These are phyloP conservation scores for Suhomyces tanzawaensis DNA, from an alignment of 805 yeast species.

Conservation along the genomic window DNA sequence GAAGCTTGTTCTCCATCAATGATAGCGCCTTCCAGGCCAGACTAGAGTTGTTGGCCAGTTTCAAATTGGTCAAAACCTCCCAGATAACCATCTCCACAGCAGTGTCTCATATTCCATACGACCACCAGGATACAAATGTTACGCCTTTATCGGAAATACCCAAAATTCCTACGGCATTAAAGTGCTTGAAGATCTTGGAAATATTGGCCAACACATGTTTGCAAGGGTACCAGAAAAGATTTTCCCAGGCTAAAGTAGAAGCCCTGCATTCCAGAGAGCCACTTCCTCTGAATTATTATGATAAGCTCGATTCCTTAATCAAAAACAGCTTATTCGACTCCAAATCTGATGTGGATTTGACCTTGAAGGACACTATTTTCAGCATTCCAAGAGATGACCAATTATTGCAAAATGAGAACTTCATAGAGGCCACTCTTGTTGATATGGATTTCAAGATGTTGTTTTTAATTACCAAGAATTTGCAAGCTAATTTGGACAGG, in stretches of 20 bases:
- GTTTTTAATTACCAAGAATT: slow-evolving; percentile 22
- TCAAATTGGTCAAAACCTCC: slow-evolving; percentile 23
- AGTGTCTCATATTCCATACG: slow-evolving; percentile 42
- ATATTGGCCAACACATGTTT: slow-evolving; percentile 25
- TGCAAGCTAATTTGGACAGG: slow-evolving; percentile 26
- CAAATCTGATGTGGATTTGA: slow-evolving; percentile 25
- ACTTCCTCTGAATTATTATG: slow-evolving; percentile 10
- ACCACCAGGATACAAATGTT: slow-evolving; percentile 34
- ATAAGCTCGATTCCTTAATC: slow-evolving; percentile 21
- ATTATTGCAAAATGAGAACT: slow-evolving; percentile 14
- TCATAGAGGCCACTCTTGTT: slow-evolving; percentile 25
- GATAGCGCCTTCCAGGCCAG: slow-evolving; percentile 30
- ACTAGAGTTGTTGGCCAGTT: slow-evolving; percentile 28
- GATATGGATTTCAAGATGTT: slow-evolving; percentile 40
- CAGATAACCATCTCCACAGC: slow-evolving; percentile 27
- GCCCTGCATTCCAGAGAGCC: slow-evolving; percentile 12
- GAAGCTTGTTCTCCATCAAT: slow-evolving; percentile 36
- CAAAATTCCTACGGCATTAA: slow-evolving; percentile 17
- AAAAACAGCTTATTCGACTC: slow-evolving; percentile 17
- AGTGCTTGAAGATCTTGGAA: slow-evolving; percentile 29
- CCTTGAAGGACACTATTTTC: slow-evolving; percentile 18
- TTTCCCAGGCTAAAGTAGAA: slow-evolving; percentile 25
- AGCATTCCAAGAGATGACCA: slow-evolving; percentile 16
- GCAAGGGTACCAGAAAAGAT: slow-evolving; percentile 39
- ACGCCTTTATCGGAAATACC: slow-evolving; percentile 34